Percentiles rank a stretch among this genome's conserved stretches.
Conservation (phyloP, 148 eudicot genomes). For the Suaeda aralocaspica region DNA sequence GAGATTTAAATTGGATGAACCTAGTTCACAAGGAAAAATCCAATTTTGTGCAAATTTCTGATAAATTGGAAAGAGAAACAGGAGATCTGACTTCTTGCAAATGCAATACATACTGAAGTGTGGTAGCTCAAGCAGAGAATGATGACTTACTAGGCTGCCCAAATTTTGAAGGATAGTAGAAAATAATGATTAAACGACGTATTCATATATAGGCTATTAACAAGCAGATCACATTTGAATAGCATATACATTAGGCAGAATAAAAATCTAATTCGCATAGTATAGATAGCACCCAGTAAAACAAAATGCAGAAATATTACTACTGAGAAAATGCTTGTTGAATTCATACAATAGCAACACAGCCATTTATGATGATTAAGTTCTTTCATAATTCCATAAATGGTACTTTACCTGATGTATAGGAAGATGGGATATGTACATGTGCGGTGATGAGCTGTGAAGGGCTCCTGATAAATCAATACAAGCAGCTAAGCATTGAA, state of each 20-base stretch:
- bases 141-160: too few relatives aligned
- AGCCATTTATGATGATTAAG: neutral
- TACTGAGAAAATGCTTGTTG: conserved; percentile 1
- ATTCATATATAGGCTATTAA: neutral
- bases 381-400: neutral
- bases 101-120: neutral
- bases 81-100: neutral
- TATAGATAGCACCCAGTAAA: neutral
- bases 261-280: neutral
- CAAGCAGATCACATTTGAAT: neutral
- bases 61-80: too few relatives aligned
- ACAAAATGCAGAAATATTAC: neutral
- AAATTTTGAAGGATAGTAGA: neutral
- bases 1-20: neutral
- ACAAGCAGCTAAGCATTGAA: conserved; percentile 90
- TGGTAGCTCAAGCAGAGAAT: neutral
- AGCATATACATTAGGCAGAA: neutral
- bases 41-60: neutral
- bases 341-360: neutral
- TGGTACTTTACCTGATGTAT: conserved; percentile 67
- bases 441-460: conserved; percentile 58
- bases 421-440: conserved; percentile 71
- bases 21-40: neutral
- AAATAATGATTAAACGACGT: neutral
- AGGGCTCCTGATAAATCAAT: conserved; percentile 74